These are phyloP conservation scores for Metarhizium guizhouense DNA, from an alignment of 2,329 filamentous ascomycete species.

Conservation along the genomic window DNA sequence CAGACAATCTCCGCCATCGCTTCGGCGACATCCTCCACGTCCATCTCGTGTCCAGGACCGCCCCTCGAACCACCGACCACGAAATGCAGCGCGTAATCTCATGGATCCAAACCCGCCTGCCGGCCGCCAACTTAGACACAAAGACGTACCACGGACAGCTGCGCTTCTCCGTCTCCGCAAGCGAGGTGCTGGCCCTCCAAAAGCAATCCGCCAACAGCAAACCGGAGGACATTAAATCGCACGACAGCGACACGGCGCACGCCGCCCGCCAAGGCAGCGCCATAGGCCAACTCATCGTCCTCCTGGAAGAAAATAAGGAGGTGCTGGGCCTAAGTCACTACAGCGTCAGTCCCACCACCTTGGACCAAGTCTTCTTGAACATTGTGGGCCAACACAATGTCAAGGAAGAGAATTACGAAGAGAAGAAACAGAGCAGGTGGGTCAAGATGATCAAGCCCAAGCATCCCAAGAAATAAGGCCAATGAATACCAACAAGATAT, in stretches of 20 bases:
- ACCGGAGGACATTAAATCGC: neutral
- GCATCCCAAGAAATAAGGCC: neutral
- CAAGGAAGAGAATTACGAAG: conserved; percentile 58
- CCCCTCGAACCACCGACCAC: conserved; percentile 60
- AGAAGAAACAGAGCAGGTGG: conserved; percentile 16
- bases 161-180: conserved; percentile 66
- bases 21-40: conserved; percentile 76
- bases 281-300: conserved; percentile 60
- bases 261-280: conserved; percentile 33
- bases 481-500: neutral
- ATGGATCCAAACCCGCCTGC: conserved; percentile 57
- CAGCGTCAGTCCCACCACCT: conserved; percentile 74
- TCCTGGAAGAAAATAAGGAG: conserved; percentile 63
- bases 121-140: conserved; percentile 58
- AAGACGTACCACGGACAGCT: conserved; percentile 79
- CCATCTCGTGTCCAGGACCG: conserved; percentile 67
- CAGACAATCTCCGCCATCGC: conserved; percentile 59
- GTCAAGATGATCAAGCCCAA: conserved; percentile 1
- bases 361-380: conserved; percentile 83
- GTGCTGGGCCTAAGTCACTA: conserved; percentile 73
- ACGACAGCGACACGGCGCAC: conserved; percentile 9
- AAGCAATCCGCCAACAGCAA: neutral
- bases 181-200: conserved; percentile 23
- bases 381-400: conserved; percentile 78
- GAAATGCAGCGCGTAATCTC: conserved; percentile 58